Base-by-base conservation (phyloP, 768 basidiomycete genomes). In the Trametes punicea region DNA sequence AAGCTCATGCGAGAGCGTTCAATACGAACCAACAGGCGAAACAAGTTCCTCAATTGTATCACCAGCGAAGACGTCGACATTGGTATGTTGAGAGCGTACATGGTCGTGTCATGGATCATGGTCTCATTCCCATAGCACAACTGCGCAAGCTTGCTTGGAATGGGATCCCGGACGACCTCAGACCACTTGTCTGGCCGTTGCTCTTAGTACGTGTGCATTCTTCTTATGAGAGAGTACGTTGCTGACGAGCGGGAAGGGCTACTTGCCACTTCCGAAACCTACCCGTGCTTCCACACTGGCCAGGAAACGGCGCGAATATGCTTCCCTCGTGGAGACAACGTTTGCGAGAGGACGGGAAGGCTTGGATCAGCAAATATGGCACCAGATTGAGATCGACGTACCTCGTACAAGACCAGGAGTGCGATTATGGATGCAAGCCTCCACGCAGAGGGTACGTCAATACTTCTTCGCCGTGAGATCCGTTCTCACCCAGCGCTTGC, bases 331-430 rank as follows among this genome's bases (percentile, higher is more conserved):
- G 7, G 83, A 91, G 62, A 77, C 94, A 16, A 87, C 97, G 15
- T 99, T 98, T 69, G 84, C 89, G 11, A 81, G 90, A 34, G 93
- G 93, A 55, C 81, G 83, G 27, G 86, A 89, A 54, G 86, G 89
- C 0, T 79, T 96, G 27, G 96, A 99, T 71, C 93, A 94, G 65
- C 90, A 92, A 71, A 96, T 98, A 67, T 98, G 97, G 97, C 97
- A 98, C 73, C 97, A 99, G 71, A 98, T 98, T 64, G 93, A 93
- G 67, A 98, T 98, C 57, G 97, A 99, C 66, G 96, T 98, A 6
- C 97, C 97, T 10, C 79, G 97, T 50, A 99, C 97, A 34, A 75
- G 95, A 46, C 95, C 97, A 16, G 94, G 95, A 20, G 85, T 96
- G 10, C 80, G 76, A 31, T 72, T 99, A 20, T 99, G 97, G 97